phyloP scores from a whole-genome alignment of 176 grass and related monocot genomes.

The Oryza meyeriana region DNA sequence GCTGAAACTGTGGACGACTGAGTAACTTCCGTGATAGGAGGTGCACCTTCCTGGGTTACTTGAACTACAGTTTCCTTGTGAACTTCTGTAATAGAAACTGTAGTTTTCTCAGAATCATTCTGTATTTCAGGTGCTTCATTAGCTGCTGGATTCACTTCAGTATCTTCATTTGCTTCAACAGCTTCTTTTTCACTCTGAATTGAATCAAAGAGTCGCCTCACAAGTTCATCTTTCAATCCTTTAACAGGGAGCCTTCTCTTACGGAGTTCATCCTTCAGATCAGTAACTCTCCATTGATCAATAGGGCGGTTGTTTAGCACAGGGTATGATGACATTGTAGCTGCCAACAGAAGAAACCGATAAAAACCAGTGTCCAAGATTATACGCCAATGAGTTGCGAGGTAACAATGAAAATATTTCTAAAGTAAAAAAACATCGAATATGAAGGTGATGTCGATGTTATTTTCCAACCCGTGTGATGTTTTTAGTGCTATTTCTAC shows the following conservation, averaged over 20 bases:
- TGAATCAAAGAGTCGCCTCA: slow-evolving; percentile 74
- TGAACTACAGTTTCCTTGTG: slow-evolving; percentile 30
- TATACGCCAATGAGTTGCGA: background rate
- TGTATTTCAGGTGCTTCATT: slow-evolving; percentile 20
- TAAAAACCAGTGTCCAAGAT: background rate
- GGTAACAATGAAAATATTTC: background rate
- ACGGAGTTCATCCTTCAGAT: slow-evolving; percentile 88
- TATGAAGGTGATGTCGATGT: background rate
- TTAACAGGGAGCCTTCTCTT: slow-evolving; percentile 79
- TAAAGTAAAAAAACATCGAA: background rate
- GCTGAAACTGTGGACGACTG: slow-evolving; percentile 10
- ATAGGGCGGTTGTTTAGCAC: slow-evolving; percentile 88
- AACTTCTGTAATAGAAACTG: slow-evolving; percentile 29
- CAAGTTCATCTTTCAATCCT: slow-evolving; percentile 95
- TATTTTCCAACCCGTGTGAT: background rate
- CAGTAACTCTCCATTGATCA: slow-evolving; percentile 96
- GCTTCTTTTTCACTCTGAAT: slow-evolving; percentile 49
- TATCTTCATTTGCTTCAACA: slow-evolving; percentile 19
- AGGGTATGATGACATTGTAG: slow-evolving; percentile 68
- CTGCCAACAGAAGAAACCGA: slow-evolving; percentile 37
- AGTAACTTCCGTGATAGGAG: slow-evolving; percentile 15
- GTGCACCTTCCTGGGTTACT: slow-evolving; percentile 31
- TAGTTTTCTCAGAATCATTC: slow-evolving; percentile 24
- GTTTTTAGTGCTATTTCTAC: background rate
- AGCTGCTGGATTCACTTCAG: background rate